Percentiles rank a stretch among this genome's conserved stretches.
phyloP scores from a whole-genome alignment of 805 yeast species.

The Maudiozyma pseudohumilis region DNA sequence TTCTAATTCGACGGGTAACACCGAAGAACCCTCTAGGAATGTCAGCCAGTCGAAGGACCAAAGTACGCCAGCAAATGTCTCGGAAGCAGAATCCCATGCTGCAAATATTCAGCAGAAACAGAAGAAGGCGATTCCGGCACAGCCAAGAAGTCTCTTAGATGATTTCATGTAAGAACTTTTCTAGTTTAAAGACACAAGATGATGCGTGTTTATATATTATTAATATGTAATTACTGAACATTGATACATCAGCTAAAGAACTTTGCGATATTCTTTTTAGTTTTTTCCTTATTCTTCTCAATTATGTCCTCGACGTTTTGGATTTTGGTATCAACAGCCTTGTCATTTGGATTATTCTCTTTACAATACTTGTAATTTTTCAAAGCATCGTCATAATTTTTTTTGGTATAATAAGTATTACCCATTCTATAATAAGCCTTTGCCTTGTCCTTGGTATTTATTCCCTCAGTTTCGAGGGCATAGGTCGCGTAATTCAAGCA shows the following conservation, averaged over 20 bases:
- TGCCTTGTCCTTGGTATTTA: conserved; percentile 37
- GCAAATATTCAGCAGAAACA: no score
- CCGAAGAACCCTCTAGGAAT: no score
- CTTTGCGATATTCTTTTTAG: conserved; percentile 49
- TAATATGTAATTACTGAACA: not conserved
- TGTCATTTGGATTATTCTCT: conserved; percentile 39
- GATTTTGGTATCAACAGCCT: conserved; percentile 37
- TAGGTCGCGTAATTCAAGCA: conserved; percentile 47
- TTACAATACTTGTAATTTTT: conserved; percentile 37
- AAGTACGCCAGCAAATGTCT: no score
- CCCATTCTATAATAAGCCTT: conserved; percentile 54
- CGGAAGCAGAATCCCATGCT: no score
- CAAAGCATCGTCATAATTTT: conserved; percentile 41
- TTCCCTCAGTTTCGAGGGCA: conserved; percentile 41
- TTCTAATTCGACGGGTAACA: no score
- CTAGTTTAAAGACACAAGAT: not conserved
- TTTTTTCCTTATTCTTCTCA: conserved; percentile 37
- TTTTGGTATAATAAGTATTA: conserved; percentile 33
- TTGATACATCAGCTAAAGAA: conserved; percentile 35
- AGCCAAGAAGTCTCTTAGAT: conserved; percentile 25
- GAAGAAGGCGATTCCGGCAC: no score
- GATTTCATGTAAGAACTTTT: conserved; percentile 24
- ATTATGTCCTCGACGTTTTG: conserved; percentile 33
- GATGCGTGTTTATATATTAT: not conserved
- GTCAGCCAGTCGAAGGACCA: no score